A percentile compares a stretch with the other conserved stretches of the same genome.
Conservation (phyloP, 2,329 filamentous ascomycete species). For the Apiospora arundinis region DNA sequence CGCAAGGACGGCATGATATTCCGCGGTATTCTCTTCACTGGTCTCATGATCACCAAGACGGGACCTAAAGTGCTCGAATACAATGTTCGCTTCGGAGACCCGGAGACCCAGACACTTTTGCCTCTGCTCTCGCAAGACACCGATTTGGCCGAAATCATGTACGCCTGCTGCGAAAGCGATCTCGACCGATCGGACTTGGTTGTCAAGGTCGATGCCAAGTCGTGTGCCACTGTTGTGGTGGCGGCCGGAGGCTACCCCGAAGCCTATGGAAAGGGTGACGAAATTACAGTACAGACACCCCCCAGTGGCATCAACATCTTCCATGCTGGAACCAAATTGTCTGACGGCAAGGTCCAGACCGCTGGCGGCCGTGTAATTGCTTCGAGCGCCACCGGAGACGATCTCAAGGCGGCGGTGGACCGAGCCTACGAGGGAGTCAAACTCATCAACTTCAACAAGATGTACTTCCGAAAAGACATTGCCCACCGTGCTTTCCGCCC, state of each 20-base stretch:
- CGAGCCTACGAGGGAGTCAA: conserved; percentile 87
- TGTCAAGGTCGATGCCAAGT: conserved; percentile 71
- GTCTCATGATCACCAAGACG: conserved; percentile 77
- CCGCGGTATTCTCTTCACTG: conserved; percentile 81
- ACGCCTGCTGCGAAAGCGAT: conserved; percentile 79
- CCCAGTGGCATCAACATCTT: conserved; percentile 73
- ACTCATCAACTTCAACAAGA: conserved; percentile 81
- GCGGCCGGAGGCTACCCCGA: conserved; percentile 92
- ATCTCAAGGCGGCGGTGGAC: conserved; percentile 81
- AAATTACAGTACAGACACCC: conserved; percentile 56
- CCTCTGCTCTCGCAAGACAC: conserved; percentile 54
- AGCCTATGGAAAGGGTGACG: conserved; percentile 79
- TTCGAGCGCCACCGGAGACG: conserved; percentile 77
- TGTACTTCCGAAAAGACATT: conserved; percentile 94
- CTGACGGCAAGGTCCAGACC: conserved; percentile 70
- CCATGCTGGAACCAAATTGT: conserved; percentile 84
- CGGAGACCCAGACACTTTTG: conserved; percentile 78
- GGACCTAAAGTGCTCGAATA: conserved; percentile 88
- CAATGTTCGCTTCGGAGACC: conserved; percentile 92
- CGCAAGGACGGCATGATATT: conserved; percentile 77
- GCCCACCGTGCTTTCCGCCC: conserved; percentile 74
- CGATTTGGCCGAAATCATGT: conserved; percentile 87
- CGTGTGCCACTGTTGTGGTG: conserved; percentile 91
- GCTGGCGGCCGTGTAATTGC: conserved; percentile 92
- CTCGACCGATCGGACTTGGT: conserved; percentile 66